Base-by-base conservation (phyloP, 2,329 filamentous ascomycete species). In the Arthrobotrys pseudoclavata region DNA sequence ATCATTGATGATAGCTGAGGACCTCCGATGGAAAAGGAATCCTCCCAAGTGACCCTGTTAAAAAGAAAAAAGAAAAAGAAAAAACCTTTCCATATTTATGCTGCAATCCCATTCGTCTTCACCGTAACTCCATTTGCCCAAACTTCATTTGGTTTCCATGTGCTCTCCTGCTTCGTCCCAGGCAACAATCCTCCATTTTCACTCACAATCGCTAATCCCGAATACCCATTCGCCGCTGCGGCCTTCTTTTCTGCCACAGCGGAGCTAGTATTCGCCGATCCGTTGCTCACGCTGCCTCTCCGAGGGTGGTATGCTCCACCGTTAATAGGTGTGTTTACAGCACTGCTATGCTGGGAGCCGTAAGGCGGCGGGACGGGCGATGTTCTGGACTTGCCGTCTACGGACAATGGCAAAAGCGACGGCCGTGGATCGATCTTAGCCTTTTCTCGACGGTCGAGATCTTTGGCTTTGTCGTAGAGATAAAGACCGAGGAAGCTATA, bases 391-490 rank as follows among this genome's bases (percentile, higher is more conserved):
- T 83, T 86, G 81, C 86, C 85, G 80, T 85, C 86, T 31, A 42
- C 29, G 20, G 67, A 62, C 18, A 94, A 85, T 20, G 87, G 87
- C 82, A 93, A 88, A 81, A 90, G 88, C 80, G 91, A 90, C 2
- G 92, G 93, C 80, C 91, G 91, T 24, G 62, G 69, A 40, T 79
- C 63, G 6, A 69, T 72, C 62, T 79, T 79, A n/a, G 68, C 69
- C 80, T 91, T 90, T 83, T 98, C 94, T 37, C 93, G 94, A 83
- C 94, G 94, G 82, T 93, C 93, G 80, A 91, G 91, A 82, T 96
- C 91, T 82, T 90, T 94, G 18, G 93, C 97, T 76, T 96, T 91
- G 84, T 99, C 96, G 84, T 99, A 99, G 47, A 99, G 88, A 83
- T 98, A 99, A 13, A 99, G 87, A 0, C 96, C 96, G 31, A 97